A percentile compares a stretch with the other conserved stretches of the same genome.
phyloP scores from a whole-genome alignment of 169 alveolate species.

The Plasmodium falciparum region DNA sequence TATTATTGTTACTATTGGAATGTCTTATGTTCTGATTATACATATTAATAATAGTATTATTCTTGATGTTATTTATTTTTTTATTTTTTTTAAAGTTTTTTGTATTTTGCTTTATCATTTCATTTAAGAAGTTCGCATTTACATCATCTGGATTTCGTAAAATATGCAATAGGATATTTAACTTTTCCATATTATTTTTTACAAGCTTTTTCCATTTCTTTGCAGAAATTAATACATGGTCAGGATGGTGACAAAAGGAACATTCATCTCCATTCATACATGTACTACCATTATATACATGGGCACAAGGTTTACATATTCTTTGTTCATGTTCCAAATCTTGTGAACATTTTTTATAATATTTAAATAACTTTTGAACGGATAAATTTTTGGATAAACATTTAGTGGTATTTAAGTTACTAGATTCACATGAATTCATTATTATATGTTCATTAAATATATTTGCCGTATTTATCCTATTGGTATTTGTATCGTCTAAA shows the following conservation, averaged over 20 bases:
- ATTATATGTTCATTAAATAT: conserved; percentile 60
- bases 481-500: conserved; percentile 19
- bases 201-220: conserved; percentile 75
- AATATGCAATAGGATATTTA: conserved; percentile 60
- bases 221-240: conserved; percentile 75
- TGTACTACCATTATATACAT: conserved; percentile 72
- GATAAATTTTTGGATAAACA: conserved; percentile 56
- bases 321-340: conserved; percentile 76
- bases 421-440: conserved; percentile 59
- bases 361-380: conserved; percentile 58
- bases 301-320: conserved; percentile 76
- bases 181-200: conserved; percentile 72
- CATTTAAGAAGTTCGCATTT: conserved; percentile 59
- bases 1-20: conserved; percentile 9
- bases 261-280: conserved; percentile 76
- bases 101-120: conserved; percentile 57
- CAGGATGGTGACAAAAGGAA: conserved; percentile 71
- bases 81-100: conserved; percentile 51
- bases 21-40: neutral
- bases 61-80: conserved; percentile 39
- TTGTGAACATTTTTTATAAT: conserved; percentile 71
- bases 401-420: conserved; percentile 37
- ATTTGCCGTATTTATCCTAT: conserved; percentile 50
- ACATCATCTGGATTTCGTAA: conserved; percentile 74
- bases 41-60: conserved; percentile 8